These are phyloP conservation scores for Stemphylium beticola DNA, from an alignment of 2,329 filamentous ascomycete species.

Conservation along the genomic window DNA sequence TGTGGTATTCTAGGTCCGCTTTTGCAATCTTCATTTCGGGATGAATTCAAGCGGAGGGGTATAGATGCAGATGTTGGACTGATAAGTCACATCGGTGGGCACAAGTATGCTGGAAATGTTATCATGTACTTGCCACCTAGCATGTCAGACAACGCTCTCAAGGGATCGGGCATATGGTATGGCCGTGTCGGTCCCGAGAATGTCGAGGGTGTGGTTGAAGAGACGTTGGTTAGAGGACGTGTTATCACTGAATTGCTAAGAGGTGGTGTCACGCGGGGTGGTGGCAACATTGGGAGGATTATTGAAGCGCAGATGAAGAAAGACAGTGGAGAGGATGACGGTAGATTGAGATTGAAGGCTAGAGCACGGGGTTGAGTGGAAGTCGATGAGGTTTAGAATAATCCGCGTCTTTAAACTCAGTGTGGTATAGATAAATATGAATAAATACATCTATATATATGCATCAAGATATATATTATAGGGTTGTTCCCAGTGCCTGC, in stretches of 20 bases:
- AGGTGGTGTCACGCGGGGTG: constrained; percentile 63
- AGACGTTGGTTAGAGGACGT: constrained; percentile 71
- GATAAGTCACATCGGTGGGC: constrained; percentile 82
- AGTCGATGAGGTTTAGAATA: too few species aligned
- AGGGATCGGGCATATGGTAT: constrained; percentile 81
- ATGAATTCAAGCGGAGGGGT: constrained; percentile 59
- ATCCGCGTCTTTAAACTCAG: too few species aligned
- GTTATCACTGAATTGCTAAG: constrained; percentile 75
- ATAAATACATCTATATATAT: neutral
- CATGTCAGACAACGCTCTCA: constrained; percentile 60
- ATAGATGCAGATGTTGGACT: constrained; percentile 67
- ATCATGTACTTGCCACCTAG: constrained; percentile 76
- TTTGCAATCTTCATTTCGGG: constrained; percentile 72
- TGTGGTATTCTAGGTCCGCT: constrained; percentile 83
- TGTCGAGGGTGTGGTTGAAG: constrained; percentile 75
- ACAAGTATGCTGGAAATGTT: constrained; percentile 86
- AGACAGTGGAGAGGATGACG: constrained; percentile 27
- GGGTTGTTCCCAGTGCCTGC: too few species aligned
- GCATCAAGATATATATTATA: neutral
- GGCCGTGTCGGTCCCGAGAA: constrained; percentile 76
- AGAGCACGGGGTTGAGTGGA: constrained; percentile 12
- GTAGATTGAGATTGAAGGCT: constrained; percentile 28
- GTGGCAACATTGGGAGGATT: constrained; percentile 36
- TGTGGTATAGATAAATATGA: neutral
- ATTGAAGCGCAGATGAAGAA: constrained; percentile 42